phyloP scores from a whole-genome alignment of 495 filamentous ascomycete genomes.

The Lentithecium fluviatile region DNA sequence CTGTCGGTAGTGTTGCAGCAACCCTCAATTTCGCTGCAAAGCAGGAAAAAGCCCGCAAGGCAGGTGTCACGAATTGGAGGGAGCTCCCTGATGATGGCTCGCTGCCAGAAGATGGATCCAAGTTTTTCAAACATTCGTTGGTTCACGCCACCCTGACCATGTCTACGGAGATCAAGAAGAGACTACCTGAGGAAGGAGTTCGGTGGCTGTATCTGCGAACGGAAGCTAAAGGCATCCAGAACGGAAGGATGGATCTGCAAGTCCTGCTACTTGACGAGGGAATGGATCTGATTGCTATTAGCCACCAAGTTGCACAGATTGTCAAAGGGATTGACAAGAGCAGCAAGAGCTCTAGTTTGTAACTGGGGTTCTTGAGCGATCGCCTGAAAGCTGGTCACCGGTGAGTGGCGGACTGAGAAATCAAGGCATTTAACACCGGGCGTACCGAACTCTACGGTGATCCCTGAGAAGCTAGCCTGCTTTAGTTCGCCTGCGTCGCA shows the following conservation, averaged over 20 bases:
- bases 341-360: neutral
- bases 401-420: too few relatives aligned
- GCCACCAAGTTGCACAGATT: slow-evolving; percentile 16
- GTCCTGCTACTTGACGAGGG: slow-evolving; percentile 13
- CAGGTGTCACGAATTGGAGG: slow-evolving; percentile 1
- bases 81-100: slow-evolving; percentile 2
- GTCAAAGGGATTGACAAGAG: neutral
- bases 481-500: too few relatives aligned
- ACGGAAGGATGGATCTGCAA: slow-evolving; percentile 15
- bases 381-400: too few relatives aligned
- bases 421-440: too few relatives aligned
- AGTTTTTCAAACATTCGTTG: neutral
- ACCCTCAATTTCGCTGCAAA: neutral
- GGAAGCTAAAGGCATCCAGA: slow-evolving; percentile 6
- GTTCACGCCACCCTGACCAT: slow-evolving; percentile 11
- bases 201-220: slow-evolving; percentile 17
- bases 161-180: slow-evolving; percentile 23
- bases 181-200: slow-evolving; percentile 12
- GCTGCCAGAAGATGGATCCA: neutral
- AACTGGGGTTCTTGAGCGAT: too few relatives aligned
- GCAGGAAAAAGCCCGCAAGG: neutral
- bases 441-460: too few relatives aligned
- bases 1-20: neutral
- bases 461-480: too few relatives aligned
- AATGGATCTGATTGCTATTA: slow-evolving; percentile 16